phyloP scores from a whole-genome alignment of 768 basidiomycete species.

The Trametes coccinea region DNA sequence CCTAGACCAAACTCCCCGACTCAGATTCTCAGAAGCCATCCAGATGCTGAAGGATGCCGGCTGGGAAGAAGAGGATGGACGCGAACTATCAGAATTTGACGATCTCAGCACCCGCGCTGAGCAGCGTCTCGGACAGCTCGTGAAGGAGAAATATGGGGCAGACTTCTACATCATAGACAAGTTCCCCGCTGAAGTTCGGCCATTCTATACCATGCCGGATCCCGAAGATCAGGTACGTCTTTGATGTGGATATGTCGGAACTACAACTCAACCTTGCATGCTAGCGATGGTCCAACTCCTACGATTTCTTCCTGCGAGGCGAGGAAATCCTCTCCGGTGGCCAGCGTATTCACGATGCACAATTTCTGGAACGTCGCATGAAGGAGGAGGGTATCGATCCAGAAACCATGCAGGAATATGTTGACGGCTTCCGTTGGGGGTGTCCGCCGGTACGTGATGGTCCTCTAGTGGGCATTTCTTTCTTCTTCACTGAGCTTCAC shows the following conservation, averaged over 20 bases:
- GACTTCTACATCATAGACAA: slow-evolving; percentile 98
- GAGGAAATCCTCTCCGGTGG: slow-evolving; percentile 98
- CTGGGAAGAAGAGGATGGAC: slow-evolving; percentile 36
- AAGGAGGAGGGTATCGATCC: slow-evolving; percentile 83
- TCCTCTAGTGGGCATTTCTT: neutral
- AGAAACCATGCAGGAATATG: slow-evolving; percentile 85
- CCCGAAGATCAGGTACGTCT: slow-evolving; percentile 74
- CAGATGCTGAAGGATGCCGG: slow-evolving; percentile 51
- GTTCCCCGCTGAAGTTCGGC: slow-evolving; percentile 91
- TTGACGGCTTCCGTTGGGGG: slow-evolving; percentile 93
- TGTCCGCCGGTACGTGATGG: slow-evolving; percentile 60
- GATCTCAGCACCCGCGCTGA: slow-evolving; percentile 90
- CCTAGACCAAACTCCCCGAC: slow-evolving; percentile 53
- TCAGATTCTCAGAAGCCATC: slow-evolving; percentile 53
- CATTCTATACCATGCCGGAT: slow-evolving; percentile 99
- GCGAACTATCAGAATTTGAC: slow-evolving; percentile 42
- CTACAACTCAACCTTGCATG: no score
- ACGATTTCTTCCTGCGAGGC: slow-evolving; percentile 99
- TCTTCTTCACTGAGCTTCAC: no score
- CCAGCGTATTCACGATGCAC: slow-evolving; percentile 92
- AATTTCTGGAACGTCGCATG: slow-evolving; percentile 84
- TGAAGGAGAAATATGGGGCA: slow-evolving; percentile 91
- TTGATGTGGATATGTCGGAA: no score
- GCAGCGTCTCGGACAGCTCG: slow-evolving; percentile 85
- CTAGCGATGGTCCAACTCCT: slow-evolving; percentile 91